Evolutionary conservation across 495 filamentous ascomycete species (phyloP), one percentile per base, ranked within the genome.

Genomic region (Hyaloscypha variabilis): DNA sequence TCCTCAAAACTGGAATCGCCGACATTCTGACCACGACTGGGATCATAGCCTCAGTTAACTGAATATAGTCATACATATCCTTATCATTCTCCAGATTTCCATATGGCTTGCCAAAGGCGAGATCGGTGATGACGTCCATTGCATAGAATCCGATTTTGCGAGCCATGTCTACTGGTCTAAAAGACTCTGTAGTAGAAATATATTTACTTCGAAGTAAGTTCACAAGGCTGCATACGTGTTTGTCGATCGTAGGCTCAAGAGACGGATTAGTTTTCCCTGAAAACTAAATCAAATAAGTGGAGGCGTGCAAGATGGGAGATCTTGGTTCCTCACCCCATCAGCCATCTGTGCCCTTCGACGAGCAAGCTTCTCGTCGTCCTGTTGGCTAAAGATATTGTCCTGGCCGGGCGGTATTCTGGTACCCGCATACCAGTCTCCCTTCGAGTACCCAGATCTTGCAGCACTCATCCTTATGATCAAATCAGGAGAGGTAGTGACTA

Each of bases 71-170:
- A 55, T 79, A 69, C 17, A 78, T 66, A 67, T 84, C 79, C 1
- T 58, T 46, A 57, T 84, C 79, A n/a, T 61, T 70, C 19, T 70
- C 61, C 14, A 83, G 58, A 68, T 74, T 74, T 42, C 79, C 79
- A 52, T 79, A 80, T 5, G 76, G 65, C 34, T 71, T 70, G 8
- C 79, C 76, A 46, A 82, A 78, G 14, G 76, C 78, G 24, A 84
- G 66, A 23, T 77, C 71, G 50, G 73, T 75, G 59, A 84, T 79
- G 10, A 82, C 76, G 56, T 85, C 82, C 19, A 82, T 73, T 26
- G 81, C 80, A 53, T 82, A 76, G 63, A 74, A 84, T 36, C 77
- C 72, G 1, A 74, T 68, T 54, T 77, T 77, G 10, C 57, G 67
- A 5, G 77, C 79, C 28, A 83, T 58, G 67, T 84, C 79, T 67